Conservation (phyloP, 805 yeast species). For the Candida maesae region DNA sequence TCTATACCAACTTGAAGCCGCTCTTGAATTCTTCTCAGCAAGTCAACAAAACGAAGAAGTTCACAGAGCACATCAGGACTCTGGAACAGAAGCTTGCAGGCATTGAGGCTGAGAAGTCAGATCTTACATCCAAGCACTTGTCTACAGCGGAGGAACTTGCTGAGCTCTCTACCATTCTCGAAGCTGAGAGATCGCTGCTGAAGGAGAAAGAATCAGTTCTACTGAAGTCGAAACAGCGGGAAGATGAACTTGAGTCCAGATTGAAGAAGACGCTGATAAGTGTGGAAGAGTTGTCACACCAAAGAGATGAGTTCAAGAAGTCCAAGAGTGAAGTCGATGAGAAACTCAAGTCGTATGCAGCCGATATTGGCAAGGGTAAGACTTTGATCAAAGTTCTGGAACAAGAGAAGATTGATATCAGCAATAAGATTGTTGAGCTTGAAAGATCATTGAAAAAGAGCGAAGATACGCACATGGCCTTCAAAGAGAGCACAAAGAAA, state of each 20-base stretch:
- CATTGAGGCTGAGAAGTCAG: slow-evolving; percentile 29
- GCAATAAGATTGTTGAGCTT: slow-evolving; percentile 18
- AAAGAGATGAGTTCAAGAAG: slow-evolving; percentile 26
- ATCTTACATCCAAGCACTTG: slow-evolving; percentile 27
- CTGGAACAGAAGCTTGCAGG: slow-evolving; percentile 45
- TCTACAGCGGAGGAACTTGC: slow-evolving; percentile 28
- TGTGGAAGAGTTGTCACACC: slow-evolving; percentile 22
- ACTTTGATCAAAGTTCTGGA: slow-evolving; percentile 20
- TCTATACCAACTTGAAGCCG: slow-evolving; percentile 72
- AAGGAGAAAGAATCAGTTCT: slow-evolving; percentile 46
- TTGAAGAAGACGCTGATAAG: slow-evolving; percentile 24
- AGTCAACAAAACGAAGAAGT: slow-evolving; percentile 51
- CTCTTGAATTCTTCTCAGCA: slow-evolving; percentile 61
- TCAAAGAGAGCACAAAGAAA: slow-evolving; percentile 12
- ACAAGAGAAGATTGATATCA: slow-evolving; percentile 22
- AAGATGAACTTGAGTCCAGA: slow-evolving; percentile 29
- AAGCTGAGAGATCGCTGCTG: slow-evolving; percentile 39
- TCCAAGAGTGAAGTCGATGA: slow-evolving; percentile 28
- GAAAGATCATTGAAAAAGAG: slow-evolving; percentile 18
- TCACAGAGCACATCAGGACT: slow-evolving; percentile 51
- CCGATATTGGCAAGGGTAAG: slow-evolving; percentile 27
- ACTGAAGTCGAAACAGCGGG: slow-evolving; percentile 39
- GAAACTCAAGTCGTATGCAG: slow-evolving; percentile 22
- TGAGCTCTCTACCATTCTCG: slow-evolving; percentile 31
- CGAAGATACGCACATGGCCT: slow-evolving; percentile 13